Evolutionary conservation across 2,329 filamentous ascomycete species (phyloP).

Genomic region (Alternaria brassicicola): DNA sequence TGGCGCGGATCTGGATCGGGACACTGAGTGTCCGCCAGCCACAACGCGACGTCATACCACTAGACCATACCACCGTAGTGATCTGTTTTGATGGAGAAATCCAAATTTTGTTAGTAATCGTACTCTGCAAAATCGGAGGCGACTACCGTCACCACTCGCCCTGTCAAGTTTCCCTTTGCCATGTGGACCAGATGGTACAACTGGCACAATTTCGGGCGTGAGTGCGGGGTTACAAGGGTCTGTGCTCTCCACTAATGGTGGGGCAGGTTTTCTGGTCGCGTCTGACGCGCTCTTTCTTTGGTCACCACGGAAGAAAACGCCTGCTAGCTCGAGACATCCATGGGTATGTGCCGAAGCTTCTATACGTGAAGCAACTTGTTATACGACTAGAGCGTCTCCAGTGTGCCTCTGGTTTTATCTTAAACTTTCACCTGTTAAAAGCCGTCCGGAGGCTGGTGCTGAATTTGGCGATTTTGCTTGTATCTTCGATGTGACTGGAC

Average conservation of each 20-base stretch:
- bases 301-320: background rate
- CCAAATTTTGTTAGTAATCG: background rate
- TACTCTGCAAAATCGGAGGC: too few relatives aligned
- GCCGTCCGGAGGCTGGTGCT: background rate
- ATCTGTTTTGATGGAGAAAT: conserved; percentile 22
- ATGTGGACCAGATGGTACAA: background rate
- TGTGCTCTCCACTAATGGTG: conserved; percentile 23
- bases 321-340: conserved; percentile 4
- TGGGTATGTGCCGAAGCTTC: conserved; percentile 15
- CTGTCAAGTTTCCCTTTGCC: rapidly evolving
- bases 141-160: background rate
- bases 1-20: conserved; percentile 44
- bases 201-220: background rate
- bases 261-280: conserved; percentile 10
- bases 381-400: background rate
- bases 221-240: conserved; percentile 18
- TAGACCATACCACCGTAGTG: conserved; percentile 43
- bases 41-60: conserved; percentile 51
- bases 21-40: conserved; percentile 35
- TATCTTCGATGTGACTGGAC: background rate
- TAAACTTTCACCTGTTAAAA: background rate
- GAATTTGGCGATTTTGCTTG: conserved; percentile 2
- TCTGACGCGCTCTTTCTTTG: conserved; percentile 5
- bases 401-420: too few relatives aligned
- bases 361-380: background rate